Evolutionary conservation across 768 basidiomycete species (phyloP).

Genomic region (Albatrellus ellisii): DNA sequence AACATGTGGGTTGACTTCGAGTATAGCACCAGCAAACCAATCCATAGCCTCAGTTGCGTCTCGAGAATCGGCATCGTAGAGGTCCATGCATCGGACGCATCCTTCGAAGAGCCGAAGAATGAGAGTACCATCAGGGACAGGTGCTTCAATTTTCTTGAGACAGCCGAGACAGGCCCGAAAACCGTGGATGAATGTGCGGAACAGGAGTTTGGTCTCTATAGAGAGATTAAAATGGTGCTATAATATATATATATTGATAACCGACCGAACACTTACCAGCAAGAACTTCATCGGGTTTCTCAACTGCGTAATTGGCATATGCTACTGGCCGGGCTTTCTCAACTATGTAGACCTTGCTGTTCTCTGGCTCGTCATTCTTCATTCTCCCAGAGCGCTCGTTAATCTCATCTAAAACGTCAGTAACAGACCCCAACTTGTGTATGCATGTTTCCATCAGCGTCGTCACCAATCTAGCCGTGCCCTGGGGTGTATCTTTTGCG

Average conservation of each 20-base stretch:
- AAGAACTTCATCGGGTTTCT: conserved; percentile 72
- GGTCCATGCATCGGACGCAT: conserved; percentile 69
- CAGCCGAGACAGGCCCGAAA: conserved; percentile 68
- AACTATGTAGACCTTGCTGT: conserved; percentile 49
- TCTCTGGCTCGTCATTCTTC: conserved; percentile 25
- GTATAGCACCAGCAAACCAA: conserved; percentile 58
- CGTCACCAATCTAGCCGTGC: conserved; percentile 54
- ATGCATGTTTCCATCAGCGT: conserved; percentile 75
- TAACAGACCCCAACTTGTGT: conserved; percentile 74
- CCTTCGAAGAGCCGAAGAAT: conserved; percentile 83
- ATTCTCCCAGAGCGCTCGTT: conserved; percentile 34
- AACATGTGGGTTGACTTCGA: conserved; percentile 80
- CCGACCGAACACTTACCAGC: conserved; percentile 59
- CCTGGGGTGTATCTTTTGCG: conserved; percentile 56
- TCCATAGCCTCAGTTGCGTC: conserved; percentile 75
- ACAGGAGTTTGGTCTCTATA: conserved; percentile 74
- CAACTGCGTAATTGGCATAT: conserved; percentile 61
- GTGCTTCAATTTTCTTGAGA: conserved; percentile 69
- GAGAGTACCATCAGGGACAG: conserved; percentile 72
- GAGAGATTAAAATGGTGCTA: conserved; percentile 5
- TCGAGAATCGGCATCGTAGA: conserved; percentile 63
- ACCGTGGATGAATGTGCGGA: conserved; percentile 80
- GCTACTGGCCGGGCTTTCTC: conserved; percentile 82
- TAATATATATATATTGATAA: background rate
- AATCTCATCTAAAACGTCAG: conserved; percentile 44